phyloP scores from a whole-genome alignment of 1,284 basidiomycete genomes.

The Agaricales sp. region DNA sequence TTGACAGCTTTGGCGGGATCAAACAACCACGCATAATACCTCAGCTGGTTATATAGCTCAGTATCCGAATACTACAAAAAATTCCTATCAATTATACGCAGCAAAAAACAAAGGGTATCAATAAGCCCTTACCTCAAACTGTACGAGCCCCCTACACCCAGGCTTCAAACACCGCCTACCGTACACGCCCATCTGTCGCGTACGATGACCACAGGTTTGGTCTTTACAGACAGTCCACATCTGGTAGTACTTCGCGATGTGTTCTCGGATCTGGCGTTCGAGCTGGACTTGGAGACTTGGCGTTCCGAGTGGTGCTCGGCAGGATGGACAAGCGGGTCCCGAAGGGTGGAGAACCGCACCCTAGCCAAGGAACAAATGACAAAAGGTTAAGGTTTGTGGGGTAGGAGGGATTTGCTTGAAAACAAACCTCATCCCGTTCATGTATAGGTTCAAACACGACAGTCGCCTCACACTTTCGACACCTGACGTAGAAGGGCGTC shows the following conservation, averaged over 20 bases:
- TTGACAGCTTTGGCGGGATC: constrained; percentile 57
- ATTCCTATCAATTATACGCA: constrained; percentile 1
- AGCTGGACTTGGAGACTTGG: constrained; percentile 77
- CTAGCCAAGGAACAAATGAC: no score
- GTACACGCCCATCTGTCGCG: constrained; percentile 90
- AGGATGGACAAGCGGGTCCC: constrained; percentile 47
- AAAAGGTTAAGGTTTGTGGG: no score
- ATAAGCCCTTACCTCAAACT: constrained; percentile 56
- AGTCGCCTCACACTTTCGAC: constrained; percentile 59
- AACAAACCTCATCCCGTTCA: constrained; percentile 46
- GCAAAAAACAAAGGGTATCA: background rate
- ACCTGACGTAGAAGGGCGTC: constrained; percentile 61
- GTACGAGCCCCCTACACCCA: constrained; percentile 59
- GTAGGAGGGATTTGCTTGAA: constrained; percentile 14
- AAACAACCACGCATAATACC: constrained; percentile 75
- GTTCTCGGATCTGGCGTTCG: constrained; percentile 73
- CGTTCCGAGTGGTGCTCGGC: constrained; percentile 39
- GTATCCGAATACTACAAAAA: constrained; percentile 67
- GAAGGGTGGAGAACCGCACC: constrained; percentile 36
- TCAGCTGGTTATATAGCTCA: constrained; percentile 78
- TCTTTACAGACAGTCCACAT: constrained; percentile 87
- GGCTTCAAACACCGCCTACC: constrained; percentile 68
- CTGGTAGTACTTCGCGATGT: constrained; percentile 81
- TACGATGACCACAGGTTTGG: constrained; percentile 70
- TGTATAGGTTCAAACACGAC: constrained; percentile 57